Conservation (phyloP, 306 rosid genomes). For the Trifolium pratense region DNA sequence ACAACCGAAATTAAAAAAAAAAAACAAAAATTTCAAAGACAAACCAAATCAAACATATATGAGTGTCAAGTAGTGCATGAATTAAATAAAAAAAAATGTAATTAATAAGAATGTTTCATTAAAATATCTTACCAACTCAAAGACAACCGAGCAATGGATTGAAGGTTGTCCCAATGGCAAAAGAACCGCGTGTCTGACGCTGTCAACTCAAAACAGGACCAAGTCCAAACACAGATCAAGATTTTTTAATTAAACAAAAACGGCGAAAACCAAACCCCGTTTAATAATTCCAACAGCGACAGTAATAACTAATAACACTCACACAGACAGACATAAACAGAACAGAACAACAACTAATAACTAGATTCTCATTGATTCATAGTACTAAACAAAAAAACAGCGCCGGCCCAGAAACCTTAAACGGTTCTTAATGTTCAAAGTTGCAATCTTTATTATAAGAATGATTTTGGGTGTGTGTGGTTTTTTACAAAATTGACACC, state of each 20-base stretch:
- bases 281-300: conserved; percentile 45
- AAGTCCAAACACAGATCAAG: conserved; percentile 48
- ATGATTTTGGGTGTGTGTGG: neutral
- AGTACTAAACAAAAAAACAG: conserved; percentile 24
- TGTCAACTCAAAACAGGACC: conserved; percentile 48
- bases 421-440: neutral
- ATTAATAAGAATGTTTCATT: conserved; percentile 33
- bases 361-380: neutral
- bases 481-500: conserved; percentile 1
- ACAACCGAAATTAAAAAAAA: neutral
- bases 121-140: conserved; percentile 50
- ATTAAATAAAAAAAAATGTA: conserved; percentile 34
- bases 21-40: neutral
- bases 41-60: neutral
- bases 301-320: conserved; percentile 10
- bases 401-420: conserved; percentile 55
- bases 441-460: conserved; percentile 5
- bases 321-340: neutral
- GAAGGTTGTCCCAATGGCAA: conserved; percentile 30
- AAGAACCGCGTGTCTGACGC: conserved; percentile 55
- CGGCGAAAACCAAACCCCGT: conserved; percentile 20
- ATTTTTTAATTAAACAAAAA: conserved; percentile 26
- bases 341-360: no score
- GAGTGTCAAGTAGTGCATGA: conserved; percentile 19
- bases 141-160: conserved; percentile 47